Conservation (phyloP, 179 eudicot species). For the Spergularia azorica region DNA sequence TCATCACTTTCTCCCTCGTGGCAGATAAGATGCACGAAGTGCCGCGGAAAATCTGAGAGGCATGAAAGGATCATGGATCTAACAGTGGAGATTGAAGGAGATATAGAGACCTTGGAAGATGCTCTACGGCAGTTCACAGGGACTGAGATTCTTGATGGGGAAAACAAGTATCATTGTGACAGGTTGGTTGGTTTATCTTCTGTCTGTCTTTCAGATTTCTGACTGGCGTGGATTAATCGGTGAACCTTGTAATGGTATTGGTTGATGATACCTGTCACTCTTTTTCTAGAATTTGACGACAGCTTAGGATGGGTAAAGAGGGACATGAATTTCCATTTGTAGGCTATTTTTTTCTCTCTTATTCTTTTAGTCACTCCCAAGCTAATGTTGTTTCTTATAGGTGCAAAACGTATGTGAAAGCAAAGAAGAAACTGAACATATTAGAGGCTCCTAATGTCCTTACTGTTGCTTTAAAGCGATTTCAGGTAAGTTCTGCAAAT, state of each 20-base stretch:
- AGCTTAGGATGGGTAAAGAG: not conserved
- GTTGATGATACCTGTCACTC: not conserved
- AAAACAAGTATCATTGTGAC: conserved; percentile 82
- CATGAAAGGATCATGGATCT: conserved; percentile 93
- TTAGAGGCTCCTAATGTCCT: conserved; percentile 91
- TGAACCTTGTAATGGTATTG: not conserved
- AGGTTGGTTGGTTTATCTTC: conserved; percentile 47
- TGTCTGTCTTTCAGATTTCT: not conserved
- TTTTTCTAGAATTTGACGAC: not conserved
- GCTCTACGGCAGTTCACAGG: conserved; percentile 66
- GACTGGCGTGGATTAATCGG: not conserved
- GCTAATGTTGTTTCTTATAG: conserved; percentile 37
- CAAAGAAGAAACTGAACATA: conserved; percentile 78
- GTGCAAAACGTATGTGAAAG: conserved; percentile 86
- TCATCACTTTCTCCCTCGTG: conserved; percentile 1
- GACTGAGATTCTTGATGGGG: conserved; percentile 81
- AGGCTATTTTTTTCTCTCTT: not conserved
- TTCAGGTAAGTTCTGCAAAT: conserved; percentile 53
- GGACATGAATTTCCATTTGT: not conserved
- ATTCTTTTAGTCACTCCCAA: not conserved
- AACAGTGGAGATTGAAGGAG: conserved; percentile 81
- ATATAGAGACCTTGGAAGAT: conserved; percentile 76
- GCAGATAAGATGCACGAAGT: conserved; percentile 84
- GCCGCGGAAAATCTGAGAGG: conserved; percentile 69
- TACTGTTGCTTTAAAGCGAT: conserved; percentile 78